phyloP scores from a whole-genome alignment of 1,284 basidiomycete species.

The Earliella scabrosa region DNA sequence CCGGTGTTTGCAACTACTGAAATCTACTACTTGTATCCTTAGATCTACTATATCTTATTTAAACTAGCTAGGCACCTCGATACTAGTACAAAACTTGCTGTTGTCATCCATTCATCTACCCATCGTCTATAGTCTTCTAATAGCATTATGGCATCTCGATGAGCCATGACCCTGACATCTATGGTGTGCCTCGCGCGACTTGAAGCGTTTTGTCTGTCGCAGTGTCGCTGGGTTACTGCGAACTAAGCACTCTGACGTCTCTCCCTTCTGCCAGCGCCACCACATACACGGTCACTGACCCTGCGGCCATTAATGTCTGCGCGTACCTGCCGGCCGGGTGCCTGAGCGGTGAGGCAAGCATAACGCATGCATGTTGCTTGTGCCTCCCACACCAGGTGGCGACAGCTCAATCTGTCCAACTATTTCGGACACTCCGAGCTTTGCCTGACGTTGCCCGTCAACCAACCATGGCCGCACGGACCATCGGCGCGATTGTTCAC shows the following conservation, averaged over 20 bases:
- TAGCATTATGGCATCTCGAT: neutral
- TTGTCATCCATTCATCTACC: too few species aligned
- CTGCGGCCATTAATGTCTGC: too few species aligned
- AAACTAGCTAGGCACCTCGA: too few species aligned
- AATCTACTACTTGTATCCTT: neutral
- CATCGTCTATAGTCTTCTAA: neutral
- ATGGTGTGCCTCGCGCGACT: neutral
- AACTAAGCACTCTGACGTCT: too few species aligned
- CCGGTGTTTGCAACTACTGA: slow-evolving; percentile 2
- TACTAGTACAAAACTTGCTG: too few species aligned
- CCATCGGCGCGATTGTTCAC: neutral
- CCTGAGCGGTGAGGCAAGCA: too few species aligned
- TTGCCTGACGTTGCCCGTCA: neutral
- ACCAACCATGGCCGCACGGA: neutral
- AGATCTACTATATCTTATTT: neutral
- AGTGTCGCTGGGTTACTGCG: too few species aligned
- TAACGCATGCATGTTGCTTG: too few species aligned
- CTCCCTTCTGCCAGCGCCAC: neutral
- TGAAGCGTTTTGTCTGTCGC: neutral
- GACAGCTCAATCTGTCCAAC: slow-evolving; percentile 2
- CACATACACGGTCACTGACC: too few species aligned
- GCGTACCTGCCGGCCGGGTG: too few species aligned
- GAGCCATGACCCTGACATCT: neutral
- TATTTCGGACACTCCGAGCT: neutral
- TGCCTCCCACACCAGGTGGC: too few species aligned